Percentiles rank a stretch among this genome's conserved stretches.
Conservation (phyloP, 371 early-diverging fungal species). For the Syncephalis plumigaleata region DNA sequence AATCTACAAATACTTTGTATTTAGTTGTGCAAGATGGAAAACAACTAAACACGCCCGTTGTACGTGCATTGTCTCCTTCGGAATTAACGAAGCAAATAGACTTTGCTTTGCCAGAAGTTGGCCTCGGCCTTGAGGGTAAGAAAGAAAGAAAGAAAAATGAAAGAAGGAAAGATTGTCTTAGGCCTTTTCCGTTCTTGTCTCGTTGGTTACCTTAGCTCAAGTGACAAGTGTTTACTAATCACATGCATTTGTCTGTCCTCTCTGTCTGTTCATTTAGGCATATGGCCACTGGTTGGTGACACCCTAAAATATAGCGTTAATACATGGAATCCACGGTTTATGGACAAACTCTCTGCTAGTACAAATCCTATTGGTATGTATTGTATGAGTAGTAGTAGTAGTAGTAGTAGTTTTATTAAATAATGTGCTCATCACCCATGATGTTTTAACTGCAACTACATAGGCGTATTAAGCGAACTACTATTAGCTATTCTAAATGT, state of each 20-base stretch:
- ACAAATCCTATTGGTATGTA: conserved; percentile 40
- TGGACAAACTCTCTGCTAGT: conserved; percentile 76
- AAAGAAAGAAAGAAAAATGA: not conserved
- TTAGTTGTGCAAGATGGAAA: not conserved
- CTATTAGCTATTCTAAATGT: conserved; percentile 55
- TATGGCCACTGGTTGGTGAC: not conserved
- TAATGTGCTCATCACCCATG: not conserved
- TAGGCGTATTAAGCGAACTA: conserved; percentile 56
- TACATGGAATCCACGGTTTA: conserved; percentile 59
- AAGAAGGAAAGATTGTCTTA: not conserved
- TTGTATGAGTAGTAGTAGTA: no score
- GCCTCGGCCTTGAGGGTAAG: not conserved
- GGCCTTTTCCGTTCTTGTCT: not conserved
- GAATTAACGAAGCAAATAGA: not conserved
- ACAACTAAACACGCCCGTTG: not conserved
- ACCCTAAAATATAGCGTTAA: conserved; percentile 26
- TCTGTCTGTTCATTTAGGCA: not conserved
- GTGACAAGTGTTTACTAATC: no score
- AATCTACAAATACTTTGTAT: not conserved
- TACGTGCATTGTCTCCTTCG: not conserved
- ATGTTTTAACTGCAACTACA: not conserved
- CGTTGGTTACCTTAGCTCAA: no score
- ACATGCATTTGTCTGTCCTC: no score
- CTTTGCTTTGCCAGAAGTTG: not conserved
- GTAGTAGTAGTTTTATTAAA: no score